phyloP scores from a whole-genome alignment of 805 yeast species.

The Saitoella complicata region DNA sequence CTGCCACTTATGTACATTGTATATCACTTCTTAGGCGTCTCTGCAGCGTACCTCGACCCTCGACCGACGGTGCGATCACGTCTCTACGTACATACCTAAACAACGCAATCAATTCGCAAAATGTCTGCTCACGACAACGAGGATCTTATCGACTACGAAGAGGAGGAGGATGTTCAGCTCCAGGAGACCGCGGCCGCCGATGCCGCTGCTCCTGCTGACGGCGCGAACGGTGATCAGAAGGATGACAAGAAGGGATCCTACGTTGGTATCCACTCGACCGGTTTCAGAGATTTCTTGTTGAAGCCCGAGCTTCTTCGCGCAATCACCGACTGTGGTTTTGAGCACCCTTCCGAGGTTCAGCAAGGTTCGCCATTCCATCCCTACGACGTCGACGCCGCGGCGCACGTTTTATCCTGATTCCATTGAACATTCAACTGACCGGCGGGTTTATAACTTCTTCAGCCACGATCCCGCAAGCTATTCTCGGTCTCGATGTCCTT shows the following conservation, averaged over 20 bases:
- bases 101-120: background rate
- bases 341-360: slow-evolving; percentile 98
- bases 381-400: no score
- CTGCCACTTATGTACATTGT: no score
- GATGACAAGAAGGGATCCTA: slow-evolving; percentile 84
- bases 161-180: slow-evolving; percentile 86
- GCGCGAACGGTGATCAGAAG: slow-evolving; percentile 26
- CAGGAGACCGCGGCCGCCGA: slow-evolving; percentile 27
- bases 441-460: background rate
- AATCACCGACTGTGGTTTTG: slow-evolving; percentile 97
- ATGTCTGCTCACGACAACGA: slow-evolving; percentile 76
- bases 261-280: slow-evolving; percentile 96
- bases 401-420: background rate
- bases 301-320: slow-evolving; percentile 96
- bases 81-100: background rate
- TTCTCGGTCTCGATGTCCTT: slow-evolving; percentile 90
- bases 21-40: background rate
- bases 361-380: slow-evolving; percentile 16
- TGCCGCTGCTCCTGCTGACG: slow-evolving; percentile 15
- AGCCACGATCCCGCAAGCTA: slow-evolving; percentile 74
- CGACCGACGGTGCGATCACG: background rate
- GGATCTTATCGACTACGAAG: slow-evolving; percentile 97
- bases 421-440: background rate
- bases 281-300: slow-evolving; percentile 91
- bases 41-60: background rate